phyloP scores from a whole-genome alignment of 495 filamentous ascomycete genomes.

The Aspergillus egyptiacus region DNA sequence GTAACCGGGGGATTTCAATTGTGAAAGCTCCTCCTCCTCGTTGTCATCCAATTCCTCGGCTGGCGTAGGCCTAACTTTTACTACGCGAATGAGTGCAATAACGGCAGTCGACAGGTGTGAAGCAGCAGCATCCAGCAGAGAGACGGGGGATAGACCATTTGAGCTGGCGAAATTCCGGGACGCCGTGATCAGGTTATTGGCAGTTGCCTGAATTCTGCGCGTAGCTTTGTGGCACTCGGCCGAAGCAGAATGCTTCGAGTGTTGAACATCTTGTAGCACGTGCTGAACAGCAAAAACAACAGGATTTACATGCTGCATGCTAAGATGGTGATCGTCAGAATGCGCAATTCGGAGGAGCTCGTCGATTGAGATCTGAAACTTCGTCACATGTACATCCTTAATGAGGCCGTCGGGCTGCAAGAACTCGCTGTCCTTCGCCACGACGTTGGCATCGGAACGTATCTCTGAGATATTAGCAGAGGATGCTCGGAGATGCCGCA shows the following conservation, averaged over 20 bases:
- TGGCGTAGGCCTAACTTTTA: slow-evolving; percentile 75
- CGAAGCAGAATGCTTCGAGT: slow-evolving; percentile 39
- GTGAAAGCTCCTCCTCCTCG: slow-evolving; percentile 49
- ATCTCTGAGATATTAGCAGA: slow-evolving; percentile 63
- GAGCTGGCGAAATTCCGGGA: slow-evolving; percentile 81
- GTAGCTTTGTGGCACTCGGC: slow-evolving; percentile 60
- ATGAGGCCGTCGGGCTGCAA: slow-evolving; percentile 68
- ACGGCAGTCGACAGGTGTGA: slow-evolving; percentile 81
- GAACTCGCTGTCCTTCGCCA: slow-evolving; percentile 65
- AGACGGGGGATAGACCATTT: slow-evolving; percentile 86
- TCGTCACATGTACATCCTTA: slow-evolving; percentile 86
- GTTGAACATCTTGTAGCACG: slow-evolving; percentile 73
- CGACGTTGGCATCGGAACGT: slow-evolving; percentile 56
- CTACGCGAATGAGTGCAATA: slow-evolving; percentile 74
- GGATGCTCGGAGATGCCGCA: slow-evolving; percentile 73
- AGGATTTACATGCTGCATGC: slow-evolving; percentile 73
- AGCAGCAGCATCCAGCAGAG: slow-evolving; percentile 89
- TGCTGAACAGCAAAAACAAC: slow-evolving; percentile 74
- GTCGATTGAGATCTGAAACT: slow-evolving; percentile 92
- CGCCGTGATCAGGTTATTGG: slow-evolving; percentile 93
- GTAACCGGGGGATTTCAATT: slow-evolving; percentile 45
- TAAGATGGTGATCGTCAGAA: slow-evolving; percentile 59
- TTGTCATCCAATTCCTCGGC: slow-evolving; percentile 71
- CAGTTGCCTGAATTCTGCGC: slow-evolving; percentile 74
- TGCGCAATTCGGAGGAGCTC: slow-evolving; percentile 79